Evolutionary conservation across 192 early-diverging fungal genomes (phyloP).

Genomic region (Phlyctochytrium bullatum): DNA sequence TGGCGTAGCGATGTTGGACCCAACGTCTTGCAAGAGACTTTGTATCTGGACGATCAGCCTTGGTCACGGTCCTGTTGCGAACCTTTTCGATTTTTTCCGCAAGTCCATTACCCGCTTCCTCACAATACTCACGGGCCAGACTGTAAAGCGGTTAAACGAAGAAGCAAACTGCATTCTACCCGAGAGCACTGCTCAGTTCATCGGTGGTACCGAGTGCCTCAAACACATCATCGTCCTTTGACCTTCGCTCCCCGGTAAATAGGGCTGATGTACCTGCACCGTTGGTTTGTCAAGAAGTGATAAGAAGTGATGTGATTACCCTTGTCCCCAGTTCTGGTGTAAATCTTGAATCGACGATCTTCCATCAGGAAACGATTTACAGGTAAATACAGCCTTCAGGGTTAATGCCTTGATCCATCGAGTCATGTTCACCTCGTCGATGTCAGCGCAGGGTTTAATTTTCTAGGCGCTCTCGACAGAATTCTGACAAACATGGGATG

Average conservation of each 20-base stretch:
- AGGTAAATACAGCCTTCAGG: too few relatives aligned
- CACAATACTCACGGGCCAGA: constrained; percentile 57
- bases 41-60: constrained; percentile 69
- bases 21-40: constrained; percentile 85
- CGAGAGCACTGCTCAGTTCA: constrained; percentile 74
- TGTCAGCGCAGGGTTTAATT: too few relatives aligned
- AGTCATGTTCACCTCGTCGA: too few relatives aligned
- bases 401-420: too few relatives aligned
- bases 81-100: constrained; percentile 53
- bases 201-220: constrained; percentile 89
- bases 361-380: too few relatives aligned
- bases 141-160: constrained; percentile 8
- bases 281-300: background rate
- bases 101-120: constrained; percentile 50
- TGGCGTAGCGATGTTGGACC: constrained; percentile 91
- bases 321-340: constrained; percentile 94
- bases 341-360: constrained; percentile 65
- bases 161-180: constrained; percentile 34
- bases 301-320: constrained; percentile 37
- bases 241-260: constrained; percentile 86
- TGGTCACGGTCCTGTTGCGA: too few relatives aligned
- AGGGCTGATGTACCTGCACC: constrained; percentile 73
- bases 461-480: too few relatives aligned
- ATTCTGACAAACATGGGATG: too few relatives aligned
- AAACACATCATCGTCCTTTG: constrained; percentile 86